Evolutionary conservation across 768 basidiomycete genomes (phyloP).

Genomic region (Boletus vermiculosoides): DNA sequence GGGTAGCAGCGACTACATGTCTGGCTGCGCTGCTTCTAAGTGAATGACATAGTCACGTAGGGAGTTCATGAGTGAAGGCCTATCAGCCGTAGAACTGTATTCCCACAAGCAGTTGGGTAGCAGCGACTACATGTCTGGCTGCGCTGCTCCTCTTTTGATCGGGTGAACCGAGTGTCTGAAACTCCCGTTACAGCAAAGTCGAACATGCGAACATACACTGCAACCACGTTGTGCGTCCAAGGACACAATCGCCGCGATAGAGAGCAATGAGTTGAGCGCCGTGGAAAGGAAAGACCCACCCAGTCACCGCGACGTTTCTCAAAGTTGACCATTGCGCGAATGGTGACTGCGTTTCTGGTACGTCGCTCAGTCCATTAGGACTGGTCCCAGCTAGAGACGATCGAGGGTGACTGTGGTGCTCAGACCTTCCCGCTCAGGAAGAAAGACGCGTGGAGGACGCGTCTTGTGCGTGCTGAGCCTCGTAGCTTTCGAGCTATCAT

Average conservation of each 20-base stretch:
- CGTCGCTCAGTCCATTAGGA: constrained; percentile 26
- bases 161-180: not conserved
- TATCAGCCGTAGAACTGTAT: not conserved
- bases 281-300: constrained; percentile 16
- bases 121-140: not conserved
- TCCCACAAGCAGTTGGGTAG: not conserved
- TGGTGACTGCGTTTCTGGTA: constrained; percentile 32
- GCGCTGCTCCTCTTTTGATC: constrained; percentile 3
- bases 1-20: not conserved
- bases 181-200: not conserved
- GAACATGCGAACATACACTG: not conserved
- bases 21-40: constrained; percentile 1
- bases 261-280: constrained; percentile 2
- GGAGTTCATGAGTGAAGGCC: not conserved
- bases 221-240: constrained; percentile 11
- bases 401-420: constrained; percentile 30
- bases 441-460: constrained; percentile 15
- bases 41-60: not conserved
- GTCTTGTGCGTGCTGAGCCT: constrained; percentile 30
- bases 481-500: constrained; percentile 32
- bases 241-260: constrained; percentile 23
- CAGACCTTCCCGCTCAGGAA: constrained; percentile 37
- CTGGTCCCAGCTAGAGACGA: constrained; percentile 30
- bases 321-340: constrained; percentile 19
- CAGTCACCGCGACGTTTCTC: constrained; percentile 30